Evolutionary conservation across 129 eudicot species (phyloP), one percentile per base, ranked within the genome.

Genomic region (Flaveria sonorensis): DNA sequence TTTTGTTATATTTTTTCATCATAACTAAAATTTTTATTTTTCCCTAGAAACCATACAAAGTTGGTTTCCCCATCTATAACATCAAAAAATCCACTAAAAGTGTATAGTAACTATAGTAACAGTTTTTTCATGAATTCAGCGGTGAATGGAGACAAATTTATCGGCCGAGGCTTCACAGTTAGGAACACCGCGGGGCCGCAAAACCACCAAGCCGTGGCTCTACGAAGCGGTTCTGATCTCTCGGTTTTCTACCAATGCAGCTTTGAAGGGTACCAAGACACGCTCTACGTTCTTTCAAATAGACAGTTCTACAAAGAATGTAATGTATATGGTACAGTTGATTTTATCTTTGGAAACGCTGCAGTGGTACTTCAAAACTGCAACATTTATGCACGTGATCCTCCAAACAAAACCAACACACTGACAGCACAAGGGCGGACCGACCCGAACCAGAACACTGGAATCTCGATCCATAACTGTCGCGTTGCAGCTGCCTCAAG

Each of bases 201-300:
- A 63, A 88, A 86, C 74, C 85, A 86, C 47, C 93, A 90, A 47
- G 96, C 93, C 0, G 96, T 90, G 68, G 97, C 97, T 14, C 71
- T 91, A 1, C 93, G 89, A 7, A 79, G 88, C 15, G 88, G 81
- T 1, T 81, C 97, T 2, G 94, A 91, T 36, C 88, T 81, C 12
- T 91, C 97, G 0, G 92, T 87, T 10, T 84, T 90, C 88, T 88
- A 88, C 88, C 86, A 86, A 40, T 90, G 96, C 65, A 86, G 91
- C 71, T 90, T 90, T 13, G 96, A 90, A 70, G 96, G 96, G 4
- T 88, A 88, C 75, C 96, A 90, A 70, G 96, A 90, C 82, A 90
- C 96, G 0, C 89, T 90, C 24, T 90, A 88, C 59, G 86, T 84
- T 19, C 84, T 73, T 76, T 86, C 92, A 0, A 67, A 84, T 1